These are phyloP conservation scores for Hypoxylon cercidicola DNA, from an alignment of 495 filamentous ascomycete species.

Conservation along the genomic window DNA sequence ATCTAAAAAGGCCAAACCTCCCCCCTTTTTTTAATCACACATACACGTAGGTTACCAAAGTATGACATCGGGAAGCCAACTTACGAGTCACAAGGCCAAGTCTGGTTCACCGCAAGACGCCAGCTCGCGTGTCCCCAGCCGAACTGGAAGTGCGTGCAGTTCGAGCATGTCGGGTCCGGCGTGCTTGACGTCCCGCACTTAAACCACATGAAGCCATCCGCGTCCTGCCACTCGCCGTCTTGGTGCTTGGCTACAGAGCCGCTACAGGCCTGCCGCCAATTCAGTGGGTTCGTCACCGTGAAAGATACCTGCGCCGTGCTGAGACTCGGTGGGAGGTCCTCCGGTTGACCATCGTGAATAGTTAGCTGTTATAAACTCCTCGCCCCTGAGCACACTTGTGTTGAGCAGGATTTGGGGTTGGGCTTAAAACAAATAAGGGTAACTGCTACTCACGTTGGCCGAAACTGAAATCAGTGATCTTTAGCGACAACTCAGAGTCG, in stretches of 20 bases:
- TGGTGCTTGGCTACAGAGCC: slow-evolving; percentile 3
- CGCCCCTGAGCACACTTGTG: too few relatives aligned
- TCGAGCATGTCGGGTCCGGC: slow-evolving; percentile 19
- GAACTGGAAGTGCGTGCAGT: slow-evolving; percentile 29
- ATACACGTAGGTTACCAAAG: too few relatives aligned
- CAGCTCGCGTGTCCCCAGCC: slow-evolving; percentile 26
- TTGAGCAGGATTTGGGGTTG: too few relatives aligned
- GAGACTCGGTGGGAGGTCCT: slow-evolving; percentile 19
- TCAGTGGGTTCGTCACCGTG: slow-evolving; percentile 9
- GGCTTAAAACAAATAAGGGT: not conserved
- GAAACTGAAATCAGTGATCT: slow-evolving; percentile 4
- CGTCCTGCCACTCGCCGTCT: slow-evolving; percentile 25
- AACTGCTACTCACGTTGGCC: slow-evolving; percentile 6
- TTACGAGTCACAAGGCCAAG: slow-evolving; percentile 19
- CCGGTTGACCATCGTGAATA: not conserved
- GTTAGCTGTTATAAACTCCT: not conserved
- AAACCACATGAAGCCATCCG: slow-evolving; percentile 19
- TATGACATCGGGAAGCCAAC: not conserved
- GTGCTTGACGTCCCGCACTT: slow-evolving; percentile 15
- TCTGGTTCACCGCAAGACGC: slow-evolving; percentile 25
- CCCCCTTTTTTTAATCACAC: too few relatives aligned
- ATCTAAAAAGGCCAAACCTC: too few relatives aligned
- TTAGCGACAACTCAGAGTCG: not conserved
- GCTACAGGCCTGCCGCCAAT: slow-evolving; percentile 18
- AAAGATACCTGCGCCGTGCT: slow-evolving; percentile 15